Evolutionary conservation across 192 early-diverging fungal species (phyloP), one percentile per base, ranked within the genome.

Genomic region (Coemansia sp.): DNA sequence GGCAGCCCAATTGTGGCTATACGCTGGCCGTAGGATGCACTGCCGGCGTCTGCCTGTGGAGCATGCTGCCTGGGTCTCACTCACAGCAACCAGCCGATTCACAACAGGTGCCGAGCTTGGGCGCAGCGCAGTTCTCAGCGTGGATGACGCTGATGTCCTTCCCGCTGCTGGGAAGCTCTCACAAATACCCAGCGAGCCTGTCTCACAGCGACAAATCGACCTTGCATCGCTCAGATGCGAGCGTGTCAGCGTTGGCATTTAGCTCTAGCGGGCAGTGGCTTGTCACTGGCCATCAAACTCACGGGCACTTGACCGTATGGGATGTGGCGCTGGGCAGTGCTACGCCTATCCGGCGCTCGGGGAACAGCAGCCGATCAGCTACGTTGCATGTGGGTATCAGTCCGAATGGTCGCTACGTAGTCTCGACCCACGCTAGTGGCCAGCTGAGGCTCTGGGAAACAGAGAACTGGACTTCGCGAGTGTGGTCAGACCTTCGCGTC

Each of bases 391-490:
- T 83, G 3, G 47, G 43, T 0, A 31, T 77, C 28, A 83, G 81
- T 35, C 81, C 81, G 2, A 58, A 72, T 45, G 81, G 73, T 25
- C 47, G 62, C 39, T 67, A 77, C 35, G 55, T 77, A 16, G 59
- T 69, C 0, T 77, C 81, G 8, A 72, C 72, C 18, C 81, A 83
- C 56, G 72, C 81, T 0, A 72, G 75, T 31, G 66, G 73, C 16
- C 76, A 79, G 47, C 65, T 84, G 45, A 64, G 82, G 25, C 67
- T 84, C n/a, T 84, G 82, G 82, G 82, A 84, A 47, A 75, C 75
- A 0, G 67, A 74, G 39, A 20, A 50, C 39, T 84, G 82, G 82
- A 53, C 64, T 0, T 84, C 76, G 16, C 67, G 68, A 0, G 65
- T 78, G 45, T 84, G 82, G 82, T 79, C 76, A 0, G 77, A 84